Conservation (phyloP, 1,284 basidiomycete species). For the Tilletia caries region DNA sequence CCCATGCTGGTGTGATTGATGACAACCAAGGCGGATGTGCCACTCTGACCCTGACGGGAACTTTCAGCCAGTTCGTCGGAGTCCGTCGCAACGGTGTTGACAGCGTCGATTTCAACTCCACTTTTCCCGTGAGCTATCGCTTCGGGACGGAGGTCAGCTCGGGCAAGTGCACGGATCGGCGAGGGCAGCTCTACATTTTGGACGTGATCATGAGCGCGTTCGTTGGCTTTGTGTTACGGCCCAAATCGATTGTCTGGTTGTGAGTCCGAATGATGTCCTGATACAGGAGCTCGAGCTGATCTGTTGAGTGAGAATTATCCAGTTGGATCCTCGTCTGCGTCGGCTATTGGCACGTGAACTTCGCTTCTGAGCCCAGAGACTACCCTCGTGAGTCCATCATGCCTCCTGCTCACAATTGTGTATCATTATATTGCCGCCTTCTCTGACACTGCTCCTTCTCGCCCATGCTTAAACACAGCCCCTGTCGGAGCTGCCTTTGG, state of each 20-base stretch:
- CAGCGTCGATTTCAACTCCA: constrained; percentile 69
- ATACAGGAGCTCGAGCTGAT: constrained; percentile 15
- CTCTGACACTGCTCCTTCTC: neutral
- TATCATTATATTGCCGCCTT: too few relatives aligned
- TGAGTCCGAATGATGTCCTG: neutral
- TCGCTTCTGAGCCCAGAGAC: constrained; percentile 72
- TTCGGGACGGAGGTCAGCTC: constrained; percentile 55
- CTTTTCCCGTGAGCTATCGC: constrained; percentile 67
- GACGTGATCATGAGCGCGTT: constrained; percentile 60
- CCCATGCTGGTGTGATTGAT: constrained; percentile 67
- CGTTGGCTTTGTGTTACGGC: constrained; percentile 71
- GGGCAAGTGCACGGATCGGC: constrained; percentile 68
- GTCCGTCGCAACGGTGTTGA: constrained; percentile 65
- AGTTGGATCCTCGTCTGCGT: constrained; percentile 71
- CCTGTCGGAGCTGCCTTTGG: constrained; percentile 67
- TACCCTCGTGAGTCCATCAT: constrained; percentile 60
- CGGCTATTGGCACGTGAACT: constrained; percentile 78
- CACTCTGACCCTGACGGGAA: constrained; percentile 67
- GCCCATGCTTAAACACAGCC: constrained; percentile 22
- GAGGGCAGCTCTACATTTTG: constrained; percentile 56
- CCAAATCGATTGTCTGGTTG: constrained; percentile 64
- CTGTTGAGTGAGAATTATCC: constrained; percentile 27
- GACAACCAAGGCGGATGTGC: constrained; percentile 72
- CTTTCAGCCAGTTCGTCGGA: constrained; percentile 68
- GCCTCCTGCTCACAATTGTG: constrained; percentile 16